Percentiles rank a stretch among this genome's conserved stretches.
Evolutionary conservation across 106 monocot genomes (phyloP).

Genomic region (Phalaenopsis equestris): DNA sequence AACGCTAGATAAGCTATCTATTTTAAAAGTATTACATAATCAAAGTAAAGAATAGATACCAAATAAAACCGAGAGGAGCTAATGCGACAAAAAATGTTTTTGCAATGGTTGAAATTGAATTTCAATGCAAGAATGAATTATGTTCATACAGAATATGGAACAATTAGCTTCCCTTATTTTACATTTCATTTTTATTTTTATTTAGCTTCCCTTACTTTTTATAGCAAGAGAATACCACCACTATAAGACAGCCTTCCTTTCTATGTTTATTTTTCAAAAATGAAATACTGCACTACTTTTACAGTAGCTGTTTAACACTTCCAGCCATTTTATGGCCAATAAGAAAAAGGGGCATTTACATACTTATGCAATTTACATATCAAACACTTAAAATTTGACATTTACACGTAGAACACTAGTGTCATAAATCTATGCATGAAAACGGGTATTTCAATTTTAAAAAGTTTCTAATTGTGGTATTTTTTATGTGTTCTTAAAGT

Average conservation of each 20-base stretch:
- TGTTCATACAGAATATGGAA: not conserved
- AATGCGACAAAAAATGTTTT: not conserved
- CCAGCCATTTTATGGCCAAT: not conserved
- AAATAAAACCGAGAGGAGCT: too few species aligned
- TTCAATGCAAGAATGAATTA: not conserved
- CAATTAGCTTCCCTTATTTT: constrained; percentile 1
- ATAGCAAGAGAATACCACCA: not conserved
- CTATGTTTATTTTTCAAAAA: not conserved
- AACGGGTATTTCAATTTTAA: too few species aligned
- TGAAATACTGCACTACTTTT: not conserved
- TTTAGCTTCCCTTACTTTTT: not conserved
- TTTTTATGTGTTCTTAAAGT: too few species aligned
- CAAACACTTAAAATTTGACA: too few species aligned
- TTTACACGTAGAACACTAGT: too few species aligned
- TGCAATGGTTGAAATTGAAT: not conserved
- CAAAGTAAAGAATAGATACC: not conserved
- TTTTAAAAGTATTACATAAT: not conserved
- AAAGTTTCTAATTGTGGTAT: too few species aligned
- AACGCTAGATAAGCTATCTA: not conserved
- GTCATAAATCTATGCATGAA: too few species aligned
- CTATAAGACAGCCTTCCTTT: not conserved
- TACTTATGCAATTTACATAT: too few species aligned
- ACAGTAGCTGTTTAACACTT: not conserved
- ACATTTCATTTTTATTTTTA: too few species aligned
- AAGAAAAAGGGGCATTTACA: not conserved